Evolutionary conservation across 345 rosid genomes (phyloP), one percentile per base, ranked within the genome.

Genomic region (Camelina sativa): DNA sequence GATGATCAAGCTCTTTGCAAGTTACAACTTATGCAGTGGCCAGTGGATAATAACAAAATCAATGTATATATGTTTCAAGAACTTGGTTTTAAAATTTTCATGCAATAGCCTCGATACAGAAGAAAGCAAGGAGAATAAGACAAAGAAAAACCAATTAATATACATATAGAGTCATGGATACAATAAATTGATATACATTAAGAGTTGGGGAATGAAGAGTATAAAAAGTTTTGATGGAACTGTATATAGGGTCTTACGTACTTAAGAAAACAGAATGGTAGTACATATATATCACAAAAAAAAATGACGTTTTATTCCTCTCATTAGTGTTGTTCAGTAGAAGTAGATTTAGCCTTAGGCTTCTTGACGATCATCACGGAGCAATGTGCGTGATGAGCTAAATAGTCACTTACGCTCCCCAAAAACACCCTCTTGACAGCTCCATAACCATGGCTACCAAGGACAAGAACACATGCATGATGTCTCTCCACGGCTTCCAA

Each of bases 361-460:
- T 63, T 76, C 71, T 76, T 76, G 10, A 76, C 71, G 53, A 76
- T 71, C 76, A 76, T 63, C 17, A 76, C 71, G 6, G 80, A 70
- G 61, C 76, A 76, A 19, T 71, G 80, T 15, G 80, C 76, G 9
- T 76, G 76, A 50, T 76, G 80, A 63, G 75, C 65, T 22, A 76
- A 48, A 55, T 70, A 63, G 10, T 76, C 71, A 63, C 80, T 70
- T 34, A 76, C 80, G 11, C 80, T 76, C 5, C 80, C 76, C 53
- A 76, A 55, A 37, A 76, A 69, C 43, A 76, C 76, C 46, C 76
- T 85, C 76, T 81, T 84, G 7, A 85, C 64, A 61, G 67, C 59
- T 62, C 83, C 84, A 53, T 86, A 81, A 30, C 85, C 83, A 69
- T 81, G 89, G 12, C 85, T 81, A 15, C 90, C 91, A 54, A 88